Evolutionary conservation across 129 eudicot genomes (phyloP), one percentile per base, ranked within the genome.

Genomic region (Kitagawia praeruptora): DNA sequence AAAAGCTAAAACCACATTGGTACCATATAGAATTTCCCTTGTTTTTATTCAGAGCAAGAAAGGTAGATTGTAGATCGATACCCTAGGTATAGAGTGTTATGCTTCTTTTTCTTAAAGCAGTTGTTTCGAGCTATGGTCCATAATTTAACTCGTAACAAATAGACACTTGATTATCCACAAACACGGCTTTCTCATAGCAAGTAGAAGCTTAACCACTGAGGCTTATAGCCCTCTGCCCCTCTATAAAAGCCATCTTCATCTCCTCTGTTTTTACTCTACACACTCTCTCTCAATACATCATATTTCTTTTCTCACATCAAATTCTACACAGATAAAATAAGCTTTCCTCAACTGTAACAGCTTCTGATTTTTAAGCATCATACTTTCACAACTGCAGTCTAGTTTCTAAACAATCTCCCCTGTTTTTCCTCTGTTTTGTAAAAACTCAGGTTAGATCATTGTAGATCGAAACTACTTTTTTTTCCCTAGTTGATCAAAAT

Each of bases 221-320:
- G 56, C 23, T 16, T 49, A 19, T 51, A 18, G 58, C 84, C 14
- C 10, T 39, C 44, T 75, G 88, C 63, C 84, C 80, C 53, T 25
- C 58, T 92, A 87, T 86, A 92, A 71, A 85, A 77, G 75, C 85
- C 86, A 42, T 48, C 76, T 51, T 37, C 12, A 4, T 53, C 82
- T 73, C 49, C 53, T 21, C 77, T 66, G 69, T 27, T 82, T 84
- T 80, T 81, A 56, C 87, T 80, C 87, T 84, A 71, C 81, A 76
- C 79, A 70, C 16, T 42, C 46, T 75, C 77, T 27, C 80, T 45
- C 16, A 21, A 9, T 25, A 54, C 64, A 56, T 8, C 28, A 58
- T 58, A 23, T 23, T 0, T 54, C 11, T 54, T 54, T 54, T 28
- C 27, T 7, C 64, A 23, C 27, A 54, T 54, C 64, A 54, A 21